phyloP scores from a whole-genome alignment of 2,329 filamentous ascomycete genomes.

The Fonsecaea erecta region DNA sequence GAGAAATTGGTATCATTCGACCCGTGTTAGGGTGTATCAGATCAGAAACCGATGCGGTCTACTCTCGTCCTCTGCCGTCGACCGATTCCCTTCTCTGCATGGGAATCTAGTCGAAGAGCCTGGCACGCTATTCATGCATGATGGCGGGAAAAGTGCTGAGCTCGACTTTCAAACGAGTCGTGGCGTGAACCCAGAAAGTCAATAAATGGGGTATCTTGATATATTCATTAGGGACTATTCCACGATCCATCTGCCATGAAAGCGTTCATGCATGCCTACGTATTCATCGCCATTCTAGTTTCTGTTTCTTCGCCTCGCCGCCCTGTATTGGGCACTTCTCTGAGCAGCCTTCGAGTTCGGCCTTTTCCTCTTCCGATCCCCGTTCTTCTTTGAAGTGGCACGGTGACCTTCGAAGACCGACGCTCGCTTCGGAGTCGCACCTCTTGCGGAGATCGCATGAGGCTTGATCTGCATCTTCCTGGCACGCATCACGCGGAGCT shows the following conservation, averaged over 20 bases:
- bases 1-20: no score
- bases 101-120: neutral
- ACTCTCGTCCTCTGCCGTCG: neutral
- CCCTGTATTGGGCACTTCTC: slow-evolving; percentile 9
- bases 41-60: neutral
- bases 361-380: slow-evolving; percentile 4
- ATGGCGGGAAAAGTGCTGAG: neutral
- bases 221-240: no score
- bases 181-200: neutral
- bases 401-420: slow-evolving; percentile 54
- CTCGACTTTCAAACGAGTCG: neutral
- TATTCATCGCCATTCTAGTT: neutral
- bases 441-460: slow-evolving; percentile 30
- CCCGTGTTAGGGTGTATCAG: neutral
- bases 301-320: neutral
- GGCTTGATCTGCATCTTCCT: slow-evolving; percentile 57
- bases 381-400: slow-evolving; percentile 36
- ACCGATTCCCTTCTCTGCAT: neutral
- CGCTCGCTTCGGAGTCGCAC: slow-evolving; percentile 2
- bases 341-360: slow-evolving; percentile 4
- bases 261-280: neutral
- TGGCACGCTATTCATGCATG: neutral
- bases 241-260: neutral
- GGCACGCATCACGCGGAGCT: slow-evolving; percentile 83
- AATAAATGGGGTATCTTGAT: neutral